Conservation (phyloP, 441 rosid genomes). For the Populus tomentosa region DNA sequence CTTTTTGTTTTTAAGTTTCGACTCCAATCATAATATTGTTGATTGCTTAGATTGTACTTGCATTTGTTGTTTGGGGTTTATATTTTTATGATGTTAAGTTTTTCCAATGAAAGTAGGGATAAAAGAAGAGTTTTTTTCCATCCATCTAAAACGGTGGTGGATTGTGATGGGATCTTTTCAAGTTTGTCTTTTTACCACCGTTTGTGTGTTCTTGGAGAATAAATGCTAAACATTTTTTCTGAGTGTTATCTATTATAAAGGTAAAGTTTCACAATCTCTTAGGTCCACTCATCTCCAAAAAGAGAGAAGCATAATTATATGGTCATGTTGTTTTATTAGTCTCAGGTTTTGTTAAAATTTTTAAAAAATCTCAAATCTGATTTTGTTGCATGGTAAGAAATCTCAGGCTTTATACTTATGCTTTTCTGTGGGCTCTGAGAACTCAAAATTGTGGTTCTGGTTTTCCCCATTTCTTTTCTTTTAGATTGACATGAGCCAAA, state of each 20-base stretch:
- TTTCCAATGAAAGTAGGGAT: background rate
- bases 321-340: background rate
- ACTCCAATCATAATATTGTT: background rate
- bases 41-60: background rate
- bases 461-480: background rate
- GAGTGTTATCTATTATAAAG: background rate
- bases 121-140: background rate
- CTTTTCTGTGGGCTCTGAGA: background rate
- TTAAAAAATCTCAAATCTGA: background rate
- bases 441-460: background rate
- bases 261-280: background rate
- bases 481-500: background rate
- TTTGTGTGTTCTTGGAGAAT: background rate
- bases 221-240: background rate
- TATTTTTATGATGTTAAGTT: background rate
- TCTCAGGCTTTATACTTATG: slow-evolving; percentile 2
- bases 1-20: background rate
- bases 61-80: background rate
- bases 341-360: background rate
- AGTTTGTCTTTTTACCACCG: background rate
- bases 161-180: background rate
- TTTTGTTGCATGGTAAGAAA: background rate
- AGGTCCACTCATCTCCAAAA: background rate
- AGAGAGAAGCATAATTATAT: background rate
- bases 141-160: background rate